Evolutionary conservation across 2,329 filamentous ascomycete genomes (phyloP).

Genomic region (Microsporum ferrugineum): DNA sequence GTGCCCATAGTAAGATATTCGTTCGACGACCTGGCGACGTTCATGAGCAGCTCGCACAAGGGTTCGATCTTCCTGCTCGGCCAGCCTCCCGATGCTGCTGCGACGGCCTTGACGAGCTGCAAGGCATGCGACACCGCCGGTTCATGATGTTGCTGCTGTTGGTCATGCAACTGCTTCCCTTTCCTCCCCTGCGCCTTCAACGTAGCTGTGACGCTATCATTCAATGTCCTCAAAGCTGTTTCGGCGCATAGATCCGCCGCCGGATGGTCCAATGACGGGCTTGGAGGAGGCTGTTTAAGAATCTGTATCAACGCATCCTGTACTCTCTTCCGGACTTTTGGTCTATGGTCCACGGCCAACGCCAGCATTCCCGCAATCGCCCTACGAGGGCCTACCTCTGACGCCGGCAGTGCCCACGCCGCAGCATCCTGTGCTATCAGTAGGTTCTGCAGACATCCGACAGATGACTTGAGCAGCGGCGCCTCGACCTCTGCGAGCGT

Average conservation of each 20-base stretch:
- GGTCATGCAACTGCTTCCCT: slow-evolving; percentile 27
- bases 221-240: slow-evolving; percentile 69
- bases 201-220: slow-evolving; percentile 55
- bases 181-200: slow-evolving; percentile 66
- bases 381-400: slow-evolving; percentile 71
- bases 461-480: slow-evolving; percentile 71
- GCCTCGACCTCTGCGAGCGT: slow-evolving; percentile 73
- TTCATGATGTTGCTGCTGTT: slow-evolving; percentile 51
- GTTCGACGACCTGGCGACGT: slow-evolving; percentile 79
- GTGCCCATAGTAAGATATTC: slow-evolving; percentile 94
- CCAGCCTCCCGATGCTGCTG: slow-evolving; percentile 81
- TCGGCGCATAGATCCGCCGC: slow-evolving; percentile 94
- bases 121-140: slow-evolving; percentile 82
- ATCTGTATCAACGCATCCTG: slow-evolving; percentile 80
- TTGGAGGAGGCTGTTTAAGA: slow-evolving; percentile 74
- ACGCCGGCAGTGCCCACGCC: slow-evolving; percentile 76
- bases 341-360: slow-evolving; percentile 72
- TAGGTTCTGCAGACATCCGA: slow-evolving; percentile 87
- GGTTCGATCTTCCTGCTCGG: slow-evolving; percentile 91
- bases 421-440: slow-evolving; percentile 76
- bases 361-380: slow-evolving; percentile 78
- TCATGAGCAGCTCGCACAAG: slow-evolving; percentile 76
- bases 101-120: slow-evolving; percentile 83
- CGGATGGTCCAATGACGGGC: slow-evolving; percentile 84
- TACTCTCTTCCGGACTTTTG: slow-evolving; percentile 87